A percentile compares a stretch with the other conserved stretches of the same genome.
These are phyloP conservation scores for Poa pratensis DNA, from an alignment of 176 grass and related monocot genomes.

Conservation along the genomic window DNA sequence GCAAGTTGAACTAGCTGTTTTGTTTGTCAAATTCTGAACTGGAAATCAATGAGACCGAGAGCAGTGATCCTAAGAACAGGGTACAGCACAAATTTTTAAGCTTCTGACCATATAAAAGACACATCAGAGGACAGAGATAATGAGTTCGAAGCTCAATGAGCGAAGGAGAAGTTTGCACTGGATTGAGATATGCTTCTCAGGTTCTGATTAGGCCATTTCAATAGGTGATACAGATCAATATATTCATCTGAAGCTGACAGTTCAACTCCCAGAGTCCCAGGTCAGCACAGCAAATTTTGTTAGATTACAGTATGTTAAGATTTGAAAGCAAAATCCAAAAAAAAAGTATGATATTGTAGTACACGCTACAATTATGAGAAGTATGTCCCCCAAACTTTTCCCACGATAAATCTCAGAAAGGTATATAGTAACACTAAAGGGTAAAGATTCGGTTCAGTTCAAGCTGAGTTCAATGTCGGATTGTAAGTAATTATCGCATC, in stretches of 20 bases:
- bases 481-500: slow-evolving; percentile 4
- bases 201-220: too few relatives aligned
- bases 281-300: too few relatives aligned
- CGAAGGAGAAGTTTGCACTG: neutral
- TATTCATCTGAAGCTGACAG: too few relatives aligned
- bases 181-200: neutral
- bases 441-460: neutral
- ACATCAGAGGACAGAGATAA: neutral
- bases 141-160: neutral
- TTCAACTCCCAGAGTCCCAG: too few relatives aligned
- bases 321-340: too few relatives aligned
- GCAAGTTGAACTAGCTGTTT: neutral
- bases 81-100: neutral
- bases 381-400: too few relatives aligned
- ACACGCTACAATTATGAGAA: too few relatives aligned
- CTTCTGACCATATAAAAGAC: neutral
- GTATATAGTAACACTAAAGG: too few relatives aligned
- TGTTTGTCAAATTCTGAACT: neutral
- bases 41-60: neutral
- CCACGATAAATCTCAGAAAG: too few relatives aligned
- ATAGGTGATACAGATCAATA: too few relatives aligned
- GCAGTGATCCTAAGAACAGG: neutral
- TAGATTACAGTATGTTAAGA: too few relatives aligned
- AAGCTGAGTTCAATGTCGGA: neutral
- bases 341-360: too few relatives aligned